Evolutionary conservation across 805 yeast species (phyloP).

Genomic region (Kazachstania martiniae): DNA sequence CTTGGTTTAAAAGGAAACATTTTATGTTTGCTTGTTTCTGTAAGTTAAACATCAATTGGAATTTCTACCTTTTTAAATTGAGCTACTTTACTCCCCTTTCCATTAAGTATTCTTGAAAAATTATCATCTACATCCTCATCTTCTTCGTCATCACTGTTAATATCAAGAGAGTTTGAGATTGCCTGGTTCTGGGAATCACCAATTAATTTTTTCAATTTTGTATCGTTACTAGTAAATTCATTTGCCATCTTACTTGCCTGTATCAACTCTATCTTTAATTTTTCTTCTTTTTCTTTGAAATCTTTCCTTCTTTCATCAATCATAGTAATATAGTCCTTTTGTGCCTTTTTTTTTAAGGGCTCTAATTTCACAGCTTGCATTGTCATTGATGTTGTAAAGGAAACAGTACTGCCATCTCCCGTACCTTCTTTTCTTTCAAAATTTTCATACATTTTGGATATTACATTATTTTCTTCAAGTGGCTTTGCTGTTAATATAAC

Average conservation of each 20-base stretch:
- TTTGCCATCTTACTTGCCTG: background rate
- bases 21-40: constrained; percentile 30
- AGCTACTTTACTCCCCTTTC: constrained; percentile 1
- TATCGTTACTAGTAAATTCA: background rate
- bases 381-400: constrained; percentile 31
- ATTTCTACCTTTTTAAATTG: constrained; percentile 7
- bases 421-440: constrained; percentile 40
- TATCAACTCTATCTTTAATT: background rate
- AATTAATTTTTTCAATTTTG: too few relatives aligned
- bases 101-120: constrained; percentile 2
- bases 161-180: too few relatives aligned
- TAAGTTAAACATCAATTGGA: constrained; percentile 23
- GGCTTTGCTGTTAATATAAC: constrained; percentile 49
- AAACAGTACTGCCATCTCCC: constrained; percentile 55
- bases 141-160: constrained; percentile 15
- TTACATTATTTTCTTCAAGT: constrained; percentile 2
- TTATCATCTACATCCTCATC: constrained; percentile 26
- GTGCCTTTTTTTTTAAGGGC: constrained; percentile 32
- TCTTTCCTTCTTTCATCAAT: constrained; percentile 24
- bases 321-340: constrained; percentile 27
- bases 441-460: constrained; percentile 19
- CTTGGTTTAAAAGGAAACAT: constrained; percentile 69
- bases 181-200: too few relatives aligned
- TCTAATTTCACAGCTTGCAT: constrained; percentile 38
- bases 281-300: background rate